These are phyloP conservation scores for Paramyrothecium sp. DNA, from an alignment of 2,329 filamentous ascomycete species.

Conservation along the genomic window DNA sequence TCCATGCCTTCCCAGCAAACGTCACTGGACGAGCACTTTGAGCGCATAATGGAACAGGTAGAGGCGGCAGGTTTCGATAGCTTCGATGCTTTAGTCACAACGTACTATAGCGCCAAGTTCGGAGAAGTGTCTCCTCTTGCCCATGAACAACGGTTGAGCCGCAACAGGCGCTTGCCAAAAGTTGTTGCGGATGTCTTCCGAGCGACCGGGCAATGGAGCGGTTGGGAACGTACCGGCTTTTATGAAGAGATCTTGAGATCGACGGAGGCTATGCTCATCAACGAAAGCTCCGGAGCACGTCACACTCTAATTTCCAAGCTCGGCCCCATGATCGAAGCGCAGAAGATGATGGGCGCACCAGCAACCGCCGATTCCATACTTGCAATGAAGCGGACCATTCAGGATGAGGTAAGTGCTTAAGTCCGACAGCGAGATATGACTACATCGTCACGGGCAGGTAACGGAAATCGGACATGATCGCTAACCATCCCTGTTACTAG, in stretches of 20 bases:
- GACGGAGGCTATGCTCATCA: slow-evolving; percentile 15
- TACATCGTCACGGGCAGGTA: neutral
- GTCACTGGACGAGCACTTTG: slow-evolving; percentile 16
- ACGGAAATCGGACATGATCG: neutral
- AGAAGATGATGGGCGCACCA: slow-evolving; percentile 6
- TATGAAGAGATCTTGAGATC: slow-evolving; percentile 23
- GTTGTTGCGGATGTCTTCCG: slow-evolving; percentile 18
- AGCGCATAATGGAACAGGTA: slow-evolving; percentile 17
- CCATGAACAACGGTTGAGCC: slow-evolving; percentile 22
- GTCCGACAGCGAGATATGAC: neutral
- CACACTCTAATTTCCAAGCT: slow-evolving; percentile 11
- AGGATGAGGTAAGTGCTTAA: slow-evolving; percentile 18
- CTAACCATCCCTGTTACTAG: slow-evolving; percentile 6
- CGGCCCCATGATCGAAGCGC: slow-evolving; percentile 11
- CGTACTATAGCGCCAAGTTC: slow-evolving; percentile 21
- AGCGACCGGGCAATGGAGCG: slow-evolving; percentile 15
- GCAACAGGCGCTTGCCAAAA: slow-evolving; percentile 20
- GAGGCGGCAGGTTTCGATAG: slow-evolving; percentile 19
- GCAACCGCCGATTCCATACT: slow-evolving; percentile 9
- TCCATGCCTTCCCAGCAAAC: neutral
- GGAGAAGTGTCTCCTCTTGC: slow-evolving; percentile 15
- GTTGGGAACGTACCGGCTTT: slow-evolving; percentile 21
- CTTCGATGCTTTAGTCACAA: slow-evolving; percentile 21
- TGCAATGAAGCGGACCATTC: slow-evolving; percentile 15
- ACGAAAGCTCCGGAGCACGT: slow-evolving; percentile 9